These are phyloP conservation scores for Noccaea caerulescens DNA, from an alignment of 345 rosid species.

Conservation along the genomic window DNA sequence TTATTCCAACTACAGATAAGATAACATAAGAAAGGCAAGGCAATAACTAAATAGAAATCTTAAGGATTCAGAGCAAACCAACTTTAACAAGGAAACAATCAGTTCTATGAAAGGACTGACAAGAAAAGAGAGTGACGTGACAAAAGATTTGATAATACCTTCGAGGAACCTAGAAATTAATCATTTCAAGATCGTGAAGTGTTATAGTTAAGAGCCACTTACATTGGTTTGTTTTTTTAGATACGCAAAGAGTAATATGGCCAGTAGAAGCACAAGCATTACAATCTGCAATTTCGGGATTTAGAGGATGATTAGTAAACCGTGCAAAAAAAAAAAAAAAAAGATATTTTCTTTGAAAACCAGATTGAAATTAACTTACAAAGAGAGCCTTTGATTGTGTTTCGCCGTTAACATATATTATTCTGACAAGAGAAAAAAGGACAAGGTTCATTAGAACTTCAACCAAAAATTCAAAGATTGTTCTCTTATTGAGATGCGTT, in stretches of 20 bases:
- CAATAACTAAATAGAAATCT: neutral
- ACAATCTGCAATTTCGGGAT: slow-evolving; percentile 46
- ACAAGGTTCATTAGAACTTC: slow-evolving; percentile 16
- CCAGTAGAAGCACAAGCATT: slow-evolving; percentile 48
- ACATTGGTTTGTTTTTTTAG: slow-evolving; percentile 37
- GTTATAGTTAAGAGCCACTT: slow-evolving; percentile 29
- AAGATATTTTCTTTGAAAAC: neutral
- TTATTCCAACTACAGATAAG: neutral
- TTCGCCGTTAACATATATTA: slow-evolving; percentile 53
- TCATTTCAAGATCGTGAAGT: neutral
- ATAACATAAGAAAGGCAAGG: neutral
- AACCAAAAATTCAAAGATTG: neutral
- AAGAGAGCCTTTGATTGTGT: slow-evolving; percentile 40
- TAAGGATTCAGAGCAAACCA: neutral
- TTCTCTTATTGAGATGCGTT: no score
- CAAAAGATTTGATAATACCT: neutral
- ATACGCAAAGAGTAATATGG: slow-evolving; percentile 48
- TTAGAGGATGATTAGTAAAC: neutral
- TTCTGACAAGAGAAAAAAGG: slow-evolving; percentile 51
- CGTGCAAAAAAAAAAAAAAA: neutral
- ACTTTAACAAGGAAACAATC: neutral
- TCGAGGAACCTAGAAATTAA: neutral
- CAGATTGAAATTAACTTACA: slow-evolving; percentile 25
- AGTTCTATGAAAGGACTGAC: neutral
- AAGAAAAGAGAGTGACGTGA: no score